Conservation (phyloP, 2,329 filamentous ascomycete genomes). For the Emmonsiellopsis sp. region DNA sequence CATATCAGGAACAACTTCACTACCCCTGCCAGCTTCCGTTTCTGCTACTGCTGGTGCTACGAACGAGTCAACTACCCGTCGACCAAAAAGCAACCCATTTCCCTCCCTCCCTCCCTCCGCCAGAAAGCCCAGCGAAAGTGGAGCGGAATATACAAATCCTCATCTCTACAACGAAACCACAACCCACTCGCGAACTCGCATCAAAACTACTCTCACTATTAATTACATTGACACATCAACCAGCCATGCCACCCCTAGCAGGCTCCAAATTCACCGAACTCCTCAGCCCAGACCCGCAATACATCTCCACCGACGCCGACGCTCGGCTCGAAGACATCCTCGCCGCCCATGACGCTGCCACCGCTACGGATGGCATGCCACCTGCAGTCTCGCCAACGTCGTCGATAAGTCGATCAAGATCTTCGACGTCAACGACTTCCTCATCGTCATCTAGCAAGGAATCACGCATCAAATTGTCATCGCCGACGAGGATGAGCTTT, state of each 20-base stretch:
- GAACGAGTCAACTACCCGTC: no score
- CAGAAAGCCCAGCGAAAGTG: no score
- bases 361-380: constrained; percentile 16
- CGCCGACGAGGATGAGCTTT: not conserved
- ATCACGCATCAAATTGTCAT: not conserved
- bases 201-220: not conserved
- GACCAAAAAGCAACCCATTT: no score
- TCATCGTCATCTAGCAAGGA: not conserved
- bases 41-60: no score
- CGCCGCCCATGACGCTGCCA: constrained; percentile 5
- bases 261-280: constrained; percentile 11
- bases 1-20: no score
- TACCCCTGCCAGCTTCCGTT: no score
- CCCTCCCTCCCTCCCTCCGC: no score
- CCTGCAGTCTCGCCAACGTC: constrained; percentile 30
- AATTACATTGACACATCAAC: not conserved
- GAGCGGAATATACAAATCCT: no score
- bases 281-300: constrained; percentile 7
- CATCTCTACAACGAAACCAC: no score
- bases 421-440: not conserved
- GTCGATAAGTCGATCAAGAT: constrained; percentile 5
- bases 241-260: not conserved
- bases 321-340: constrained; percentile 13
- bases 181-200: no score
- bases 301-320: constrained; percentile 9